Conservation (phyloP, 192 early-diverging fungal genomes). For the Diversispora eburnea region DNA sequence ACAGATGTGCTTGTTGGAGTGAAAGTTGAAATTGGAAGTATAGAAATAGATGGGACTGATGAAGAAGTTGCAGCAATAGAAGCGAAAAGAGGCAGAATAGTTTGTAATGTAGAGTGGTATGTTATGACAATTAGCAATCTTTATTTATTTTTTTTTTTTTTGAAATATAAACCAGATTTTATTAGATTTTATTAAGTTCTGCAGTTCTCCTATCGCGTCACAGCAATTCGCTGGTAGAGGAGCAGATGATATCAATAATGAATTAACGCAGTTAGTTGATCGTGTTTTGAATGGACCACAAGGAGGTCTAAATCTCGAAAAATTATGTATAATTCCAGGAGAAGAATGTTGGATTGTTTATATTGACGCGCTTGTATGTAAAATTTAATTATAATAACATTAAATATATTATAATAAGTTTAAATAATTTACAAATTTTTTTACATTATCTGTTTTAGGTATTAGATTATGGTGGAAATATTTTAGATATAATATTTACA, state of each 20-base stretch:
- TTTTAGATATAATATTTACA: constrained; percentile 82
- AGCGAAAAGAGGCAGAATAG: constrained; percentile 56
- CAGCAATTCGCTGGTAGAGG: constrained; percentile 76
- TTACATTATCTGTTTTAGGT: constrained; percentile 38
- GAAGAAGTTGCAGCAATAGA: constrained; percentile 34
- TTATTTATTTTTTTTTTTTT: not conserved
- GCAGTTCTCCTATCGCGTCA: constrained; percentile 75
- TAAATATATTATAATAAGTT: not conserved
- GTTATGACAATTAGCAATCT: not conserved
- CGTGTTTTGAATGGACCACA: constrained; percentile 77
- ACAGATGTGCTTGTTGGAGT: constrained; percentile 93
- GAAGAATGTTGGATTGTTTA: constrained; percentile 88
- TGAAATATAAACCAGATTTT: not conserved
- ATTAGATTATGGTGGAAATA: constrained; percentile 83
- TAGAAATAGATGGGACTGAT: constrained; percentile 55
- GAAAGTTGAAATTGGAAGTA: constrained; percentile 85
- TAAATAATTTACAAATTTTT: not conserved
- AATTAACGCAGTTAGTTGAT: constrained; percentile 78
- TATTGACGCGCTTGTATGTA: constrained; percentile 76
- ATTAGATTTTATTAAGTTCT: constrained; percentile 1
- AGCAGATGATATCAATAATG: constrained; percentile 80
- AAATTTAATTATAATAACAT: not conserved
- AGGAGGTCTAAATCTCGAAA: constrained; percentile 79
- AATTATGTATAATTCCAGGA: constrained; percentile 88
- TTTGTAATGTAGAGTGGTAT: constrained; percentile 91